Evolutionary conservation across 352 stramenopile genomes (phyloP), one percentile per base, ranked within the genome.

Genomic region (Globisporangium mamillatum): DNA sequence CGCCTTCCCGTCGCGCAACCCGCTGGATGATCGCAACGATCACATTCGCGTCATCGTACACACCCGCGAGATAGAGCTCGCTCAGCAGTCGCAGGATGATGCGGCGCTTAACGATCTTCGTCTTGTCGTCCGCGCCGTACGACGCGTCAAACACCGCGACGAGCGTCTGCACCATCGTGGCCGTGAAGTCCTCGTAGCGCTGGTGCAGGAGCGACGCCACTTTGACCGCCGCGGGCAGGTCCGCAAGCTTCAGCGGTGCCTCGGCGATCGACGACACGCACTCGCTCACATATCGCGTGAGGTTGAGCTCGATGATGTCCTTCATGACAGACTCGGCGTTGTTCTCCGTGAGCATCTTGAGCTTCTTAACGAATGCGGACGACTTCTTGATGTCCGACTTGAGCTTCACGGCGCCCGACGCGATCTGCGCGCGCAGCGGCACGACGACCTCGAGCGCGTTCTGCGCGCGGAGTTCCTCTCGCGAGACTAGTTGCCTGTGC

Each of bases 381-480:
- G 92, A 98, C 75, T 98, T 98, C 79, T 99, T 99, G 62, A 99
- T 93, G 83, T 99, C 97, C 63, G 92, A 95, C 76, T 99, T 99
- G 61, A 99, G 90, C 74, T 92, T 95, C 52, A 98, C 90, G 59
- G 92, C 91, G 61, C 82, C 91, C 2, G 74, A 77, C 53, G 97
- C 80, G 63, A 99, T 91, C 52, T 84, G 75, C 46, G 84, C 79
- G 53, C 96, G 91, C 41, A 88, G 72, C 38, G 76, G 63, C 63
- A 69, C 68, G 29, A 93, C 86, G 27, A 66, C 70, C n/a, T 69
- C 70, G 0, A 67, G 34, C 22, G 72, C 72, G 71, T 97, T 97
- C 55, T 83, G 71, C 22, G 56, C 58, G 8, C 91, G 87, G 36
- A 97, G 72, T 24, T 75, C 72, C 38, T 55, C 50, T 27, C 86